Evolutionary conservation across 139 green algal genomes (phyloP), one percentile per base, ranked within the genome.

Genomic region (Zygnema circumcarinatum): DNA sequence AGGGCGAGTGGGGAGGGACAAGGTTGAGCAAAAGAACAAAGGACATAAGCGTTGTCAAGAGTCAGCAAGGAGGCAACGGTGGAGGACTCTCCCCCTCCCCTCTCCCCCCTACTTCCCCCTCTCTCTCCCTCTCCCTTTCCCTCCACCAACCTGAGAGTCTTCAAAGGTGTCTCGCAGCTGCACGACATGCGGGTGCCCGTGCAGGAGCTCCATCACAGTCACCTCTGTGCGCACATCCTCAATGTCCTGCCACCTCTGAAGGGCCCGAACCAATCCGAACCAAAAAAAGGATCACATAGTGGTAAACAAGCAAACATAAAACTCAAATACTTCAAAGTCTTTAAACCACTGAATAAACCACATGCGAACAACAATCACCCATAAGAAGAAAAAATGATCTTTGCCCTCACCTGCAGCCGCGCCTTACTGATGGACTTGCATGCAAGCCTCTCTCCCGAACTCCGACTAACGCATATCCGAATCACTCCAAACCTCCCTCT

Each of bases 351-450:
- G n/a, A n/a, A n/a, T n/a, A n/a, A n/a, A n/a, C n/a, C n/a, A n/a
- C n/a, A n/a, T n/a, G n/a, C n/a, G n/a, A n/a, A n/a, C n/a, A n/a
- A n/a, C n/a, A n/a, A n/a, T n/a, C n/a, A n/a, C n/a, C n/a, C n/a
- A 62, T 62, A 62, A 62, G 7, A 62, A 62, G 16, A 62, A 62
- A 62, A 62, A 62, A 62, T 62, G 7, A 16, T 62, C 47, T 7
- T 62, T 62, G 87, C 78, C 20, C 91, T 93, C 79, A 85, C 79
- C 79, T 75, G 33, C 80, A 98, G 91, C 89, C 96, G 96, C 76
- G 90, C 88, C 92, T 98, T 98, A 74, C 89, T 93, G 89, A 98
- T 98, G 53, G 93, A 93, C 86, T 98, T 98, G 93, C 93, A 96
- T 1, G 95, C 95, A 11, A 92, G 93, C 47, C 89, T 36, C 40